Evolutionary conservation across 768 basidiomycete genomes (phyloP), one percentile per base, ranked within the genome.

Genomic region (Rhodotorula toruloides): DNA sequence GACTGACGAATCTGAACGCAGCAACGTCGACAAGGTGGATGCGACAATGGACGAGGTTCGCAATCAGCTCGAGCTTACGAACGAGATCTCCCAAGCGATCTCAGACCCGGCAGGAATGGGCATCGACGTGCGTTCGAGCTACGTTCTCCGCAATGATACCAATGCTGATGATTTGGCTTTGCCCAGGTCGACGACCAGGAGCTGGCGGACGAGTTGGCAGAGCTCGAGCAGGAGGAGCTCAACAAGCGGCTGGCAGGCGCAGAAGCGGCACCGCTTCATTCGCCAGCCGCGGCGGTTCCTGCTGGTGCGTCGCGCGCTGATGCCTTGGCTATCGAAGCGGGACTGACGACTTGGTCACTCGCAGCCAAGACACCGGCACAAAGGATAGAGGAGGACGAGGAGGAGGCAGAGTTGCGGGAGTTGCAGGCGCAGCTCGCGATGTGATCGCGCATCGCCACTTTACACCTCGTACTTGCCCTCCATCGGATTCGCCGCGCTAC

Each of bases 51-150:
- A 85, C 65, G 81, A 82, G 57, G 88, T 98, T 72, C 83, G 86
- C 53, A 92, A 94, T 73, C 92, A 97, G 79, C 86, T 90, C 76
- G 90, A 91, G 58, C 81, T 94, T 69, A 91, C 92, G 58, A 87
- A 87, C 75, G 96, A 99, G 81, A 89, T 98, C 69, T 87, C 88
- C 58, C 88, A 90, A 19, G 84, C 87, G 58, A 90, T 98, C 74
- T 87, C 90, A 50, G 85, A 84, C 74, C 88, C 89, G 32, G 80
- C 81, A 54, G 84, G 83, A 42, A 76, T 83, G 68, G 80, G 81
- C 39, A 63, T 84, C 52, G 91, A 93, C 77, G 90, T 92, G 75
- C 46, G 92, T 89, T 27, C 27, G 39, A 52, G 22, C 8, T 36
- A 48, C 42, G n/a, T 49, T 17, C 39, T 52, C 27, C 12, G 25